Evolutionary conservation across 2,329 filamentous ascomycete genomes (phyloP).

Genomic region (Fusarium virguliforme): DNA sequence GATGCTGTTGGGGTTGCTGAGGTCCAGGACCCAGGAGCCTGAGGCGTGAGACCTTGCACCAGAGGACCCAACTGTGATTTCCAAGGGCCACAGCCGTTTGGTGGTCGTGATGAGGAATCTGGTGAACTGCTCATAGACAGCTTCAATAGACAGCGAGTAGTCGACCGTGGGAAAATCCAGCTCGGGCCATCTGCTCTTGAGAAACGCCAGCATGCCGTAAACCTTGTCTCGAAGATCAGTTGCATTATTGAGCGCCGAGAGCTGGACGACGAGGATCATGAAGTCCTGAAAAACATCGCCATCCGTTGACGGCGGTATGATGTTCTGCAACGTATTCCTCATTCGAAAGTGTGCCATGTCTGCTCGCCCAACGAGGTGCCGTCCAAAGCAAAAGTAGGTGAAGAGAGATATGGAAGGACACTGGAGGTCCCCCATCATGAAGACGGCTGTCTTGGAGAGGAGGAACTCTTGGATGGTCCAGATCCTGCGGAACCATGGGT

Average conservation of each 20-base stretch:
- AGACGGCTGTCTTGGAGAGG: neutral
- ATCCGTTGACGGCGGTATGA: neutral
- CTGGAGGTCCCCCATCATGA: neutral
- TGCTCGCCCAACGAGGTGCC: neutral
- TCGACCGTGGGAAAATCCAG: neutral
- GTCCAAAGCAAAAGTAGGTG: neutral
- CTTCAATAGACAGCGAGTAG: neutral
- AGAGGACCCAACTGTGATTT: neutral
- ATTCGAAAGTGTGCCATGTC: neutral
- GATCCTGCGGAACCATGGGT: neutral
- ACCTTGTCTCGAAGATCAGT: neutral
- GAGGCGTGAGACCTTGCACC: neutral
- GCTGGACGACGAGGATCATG: neutral
- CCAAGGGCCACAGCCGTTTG: neutral
- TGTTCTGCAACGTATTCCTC: neutral
- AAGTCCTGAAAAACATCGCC: neutral
- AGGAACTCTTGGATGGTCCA: constrained; percentile 4
- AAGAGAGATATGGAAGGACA: neutral
- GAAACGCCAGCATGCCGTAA: neutral
- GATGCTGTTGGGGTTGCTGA: neutral
- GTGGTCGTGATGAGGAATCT: neutral
- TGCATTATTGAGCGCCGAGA: neutral
- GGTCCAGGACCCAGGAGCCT: neutral
- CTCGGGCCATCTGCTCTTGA: neutral
- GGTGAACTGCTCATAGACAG: neutral